Percentiles rank a stretch among this genome's conserved stretches.
phyloP scores from a whole-genome alignment of 2,329 filamentous ascomycete species.

The Stagonosporopsis tanaceti region DNA sequence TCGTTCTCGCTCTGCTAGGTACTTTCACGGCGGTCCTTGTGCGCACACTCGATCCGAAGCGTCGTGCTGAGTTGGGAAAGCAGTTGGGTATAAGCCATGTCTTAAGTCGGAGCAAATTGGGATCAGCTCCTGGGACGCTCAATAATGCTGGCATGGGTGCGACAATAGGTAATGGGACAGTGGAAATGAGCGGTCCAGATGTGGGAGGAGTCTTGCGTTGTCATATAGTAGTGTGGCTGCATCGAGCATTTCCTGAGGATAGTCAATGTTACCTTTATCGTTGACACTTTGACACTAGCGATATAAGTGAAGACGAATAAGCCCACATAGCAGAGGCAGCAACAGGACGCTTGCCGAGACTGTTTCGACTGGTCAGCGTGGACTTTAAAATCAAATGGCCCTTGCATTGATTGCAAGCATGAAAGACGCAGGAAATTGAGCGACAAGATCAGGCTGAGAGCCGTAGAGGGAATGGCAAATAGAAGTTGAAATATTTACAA shows the following conservation, averaged over 20 bases:
- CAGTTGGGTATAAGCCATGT: not conserved
- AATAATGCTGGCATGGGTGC: not conserved
- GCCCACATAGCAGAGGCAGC: too few species aligned
- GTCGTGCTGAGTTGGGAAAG: not conserved
- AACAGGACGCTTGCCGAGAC: too few species aligned
- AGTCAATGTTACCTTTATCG: not conserved
- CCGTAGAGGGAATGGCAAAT: not conserved
- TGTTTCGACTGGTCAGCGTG: too few species aligned
- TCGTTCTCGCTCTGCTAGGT: constrained; percentile 1
- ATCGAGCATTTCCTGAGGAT: too few species aligned
- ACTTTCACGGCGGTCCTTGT: not conserved
- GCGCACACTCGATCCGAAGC: not conserved
- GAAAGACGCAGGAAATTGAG: not conserved
- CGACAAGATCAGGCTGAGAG: not conserved
- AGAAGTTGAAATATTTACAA: constrained; percentile 20
- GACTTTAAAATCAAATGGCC: too few species aligned
- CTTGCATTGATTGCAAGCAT: not conserved
- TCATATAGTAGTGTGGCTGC: constrained; percentile 20
- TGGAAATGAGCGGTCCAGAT: constrained; percentile 20
- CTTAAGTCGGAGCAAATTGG: not conserved
- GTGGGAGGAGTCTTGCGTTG: constrained; percentile 31
- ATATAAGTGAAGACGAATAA: not conserved
- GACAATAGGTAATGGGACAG: not conserved
- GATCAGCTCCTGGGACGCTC: not conserved
- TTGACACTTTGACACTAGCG: not conserved